Base-by-base conservation (phyloP, 2,329 filamentous ascomycete species). In the Alternaria novae-zelandiae region DNA sequence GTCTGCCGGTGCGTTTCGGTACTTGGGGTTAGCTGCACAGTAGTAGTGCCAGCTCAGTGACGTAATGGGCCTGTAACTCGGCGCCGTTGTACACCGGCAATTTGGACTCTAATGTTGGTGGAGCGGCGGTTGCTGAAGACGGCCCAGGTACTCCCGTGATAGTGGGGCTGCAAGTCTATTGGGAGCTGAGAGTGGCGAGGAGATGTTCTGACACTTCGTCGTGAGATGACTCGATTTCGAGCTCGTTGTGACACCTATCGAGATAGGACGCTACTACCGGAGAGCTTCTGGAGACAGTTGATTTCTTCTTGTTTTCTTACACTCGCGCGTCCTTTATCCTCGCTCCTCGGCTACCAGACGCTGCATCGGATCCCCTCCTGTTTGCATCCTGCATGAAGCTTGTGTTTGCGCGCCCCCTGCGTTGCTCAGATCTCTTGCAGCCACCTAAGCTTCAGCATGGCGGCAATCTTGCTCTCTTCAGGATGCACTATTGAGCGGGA, bases 1-100 rank as follows among this genome's bases (percentile, higher is more conserved):
- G 49, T 36, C 28, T 51, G 49, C 49, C 28, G 49, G 49, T 51
- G 49, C 49, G 49, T 51, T 51, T 51, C 49, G 49, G 49, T 51
- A 51, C 49, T 51, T 51, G 49, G 49, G 36, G 28, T 36, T 53
- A 53, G 49, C 13, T 23, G 49, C 30, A 8, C 49, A 30, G 26
- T 28, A 9, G 26, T 28, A 28, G 26, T 28, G 26, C 26, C 26
- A 36, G 49, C 10, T 17, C 2, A 53, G 28, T 53, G 49, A 53
- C 49, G 30, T 41, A 53, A 53, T 25, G 49, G 28, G 28, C 49
- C 20, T 53, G 20, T 15, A 41, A 53, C 20, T 23, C 30, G 49
- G 28, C 49, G 30, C 49, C 49, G 30, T 53, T 41, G 20, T 8
- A 53, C 49, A n/a, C 8, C 49, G 49, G 49, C 28, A 30, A 13